These are phyloP conservation scores for Erodium texanum DNA, from an alignment of 441 rosid species.

Conservation along the genomic window DNA sequence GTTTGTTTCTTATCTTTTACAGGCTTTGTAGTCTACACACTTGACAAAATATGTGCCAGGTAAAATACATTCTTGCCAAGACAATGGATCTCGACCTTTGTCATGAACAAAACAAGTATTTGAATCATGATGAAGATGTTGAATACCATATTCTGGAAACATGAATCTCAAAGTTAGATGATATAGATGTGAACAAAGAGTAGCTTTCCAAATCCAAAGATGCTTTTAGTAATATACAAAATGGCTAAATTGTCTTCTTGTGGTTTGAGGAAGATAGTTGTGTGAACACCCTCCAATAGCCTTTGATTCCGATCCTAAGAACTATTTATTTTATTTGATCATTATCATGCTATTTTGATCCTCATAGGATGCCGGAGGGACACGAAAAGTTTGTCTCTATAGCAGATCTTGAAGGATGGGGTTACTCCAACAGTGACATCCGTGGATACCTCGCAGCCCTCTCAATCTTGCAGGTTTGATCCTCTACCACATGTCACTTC, in stretches of 20 bases:
- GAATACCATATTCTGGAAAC: too few relatives aligned
- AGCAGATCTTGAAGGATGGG: constrained; percentile 84
- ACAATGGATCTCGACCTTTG: not conserved
- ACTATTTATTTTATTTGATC: not conserved
- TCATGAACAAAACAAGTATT: not conserved
- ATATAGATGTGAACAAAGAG: too few relatives aligned
- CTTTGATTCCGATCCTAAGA: not conserved
- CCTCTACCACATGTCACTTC: not conserved
- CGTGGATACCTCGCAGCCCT: constrained; percentile 63
- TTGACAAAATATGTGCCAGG: constrained; percentile 67
- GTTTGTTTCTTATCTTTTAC: constrained; percentile 12
- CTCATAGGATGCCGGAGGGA: constrained; percentile 64
- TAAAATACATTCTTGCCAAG: constrained; percentile 23
- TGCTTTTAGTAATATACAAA: not conserved
- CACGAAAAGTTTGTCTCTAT: constrained; percentile 60
- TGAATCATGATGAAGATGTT: too few relatives aligned
- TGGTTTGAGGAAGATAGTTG: not conserved
- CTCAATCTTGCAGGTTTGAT: constrained; percentile 65
- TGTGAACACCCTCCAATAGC: not conserved
- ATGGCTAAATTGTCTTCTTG: not conserved
- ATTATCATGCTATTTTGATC: constrained; percentile 6
- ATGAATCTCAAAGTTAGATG: too few relatives aligned
- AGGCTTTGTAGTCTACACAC: constrained; percentile 61
- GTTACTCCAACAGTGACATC: constrained; percentile 62
- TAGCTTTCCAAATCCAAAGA: too few relatives aligned